Conservation (phyloP, 331 rosid genomes). For the Arachis monticola region DNA sequence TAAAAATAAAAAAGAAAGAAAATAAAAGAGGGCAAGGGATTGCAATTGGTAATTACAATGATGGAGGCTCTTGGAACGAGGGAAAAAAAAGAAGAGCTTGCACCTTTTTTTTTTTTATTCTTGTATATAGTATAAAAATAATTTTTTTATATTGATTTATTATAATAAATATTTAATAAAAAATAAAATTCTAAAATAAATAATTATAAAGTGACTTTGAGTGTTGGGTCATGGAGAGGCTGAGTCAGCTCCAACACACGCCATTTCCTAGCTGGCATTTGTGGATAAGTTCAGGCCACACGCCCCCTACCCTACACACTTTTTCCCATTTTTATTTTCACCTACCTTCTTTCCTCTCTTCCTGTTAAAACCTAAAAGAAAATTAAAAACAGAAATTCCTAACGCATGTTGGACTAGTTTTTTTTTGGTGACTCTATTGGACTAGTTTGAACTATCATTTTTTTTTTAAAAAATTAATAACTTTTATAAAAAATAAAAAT, state of each 20-base stretch:
- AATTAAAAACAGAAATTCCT: too few relatives aligned
- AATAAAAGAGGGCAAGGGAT: conserved; percentile 5
- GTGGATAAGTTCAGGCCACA: conserved; percentile 31
- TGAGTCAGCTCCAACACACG: conserved; percentile 47
- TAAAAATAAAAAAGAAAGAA: background rate
- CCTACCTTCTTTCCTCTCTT: background rate
- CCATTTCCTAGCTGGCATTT: conserved; percentile 19
- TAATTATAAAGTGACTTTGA: background rate
- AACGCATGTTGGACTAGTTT: too few relatives aligned
- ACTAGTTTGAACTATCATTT: too few relatives aligned
- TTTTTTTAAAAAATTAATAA: too few relatives aligned
- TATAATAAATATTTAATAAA: too few relatives aligned
- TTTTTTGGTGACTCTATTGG: too few relatives aligned
- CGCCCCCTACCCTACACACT: conserved; percentile 3
- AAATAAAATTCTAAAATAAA: too few relatives aligned
- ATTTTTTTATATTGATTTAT: too few relatives aligned
- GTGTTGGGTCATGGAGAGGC: conserved; percentile 14
- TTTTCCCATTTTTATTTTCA: background rate
- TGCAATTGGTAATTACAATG: conserved; percentile 39
- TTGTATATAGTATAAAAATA: too few relatives aligned
- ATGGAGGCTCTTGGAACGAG: conserved; percentile 24
- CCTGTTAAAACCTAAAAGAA: too few relatives aligned
- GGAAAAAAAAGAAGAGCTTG: background rate
- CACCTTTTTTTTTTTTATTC: too few relatives aligned
- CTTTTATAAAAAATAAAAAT: too few relatives aligned